Evolutionary conservation across 768 basidiomycete genomes (phyloP).

Genomic region (Mycena leptocephala): DNA sequence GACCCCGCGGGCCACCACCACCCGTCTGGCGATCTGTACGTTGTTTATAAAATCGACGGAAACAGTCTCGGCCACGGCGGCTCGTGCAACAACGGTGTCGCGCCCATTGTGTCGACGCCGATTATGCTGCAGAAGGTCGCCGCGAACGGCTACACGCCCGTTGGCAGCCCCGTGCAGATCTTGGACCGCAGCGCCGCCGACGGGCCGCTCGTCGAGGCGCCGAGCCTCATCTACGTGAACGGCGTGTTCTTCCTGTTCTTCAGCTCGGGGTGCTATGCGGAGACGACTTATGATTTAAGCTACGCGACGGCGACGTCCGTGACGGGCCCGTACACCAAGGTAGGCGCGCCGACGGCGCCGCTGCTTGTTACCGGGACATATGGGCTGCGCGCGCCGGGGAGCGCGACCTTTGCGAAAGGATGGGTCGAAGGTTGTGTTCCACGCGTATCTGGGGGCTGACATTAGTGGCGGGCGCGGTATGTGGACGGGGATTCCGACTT

Average conservation of each 20-base stretch:
- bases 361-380: constrained; percentile 40
- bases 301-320: constrained; percentile 48
- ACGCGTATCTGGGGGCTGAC: constrained; percentile 18
- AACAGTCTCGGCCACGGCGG: constrained; percentile 49
- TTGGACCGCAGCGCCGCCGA: constrained; percentile 43
- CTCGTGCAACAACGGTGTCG: constrained; percentile 42
- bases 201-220: constrained; percentile 50
- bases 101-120: constrained; percentile 39
- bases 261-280: constrained; percentile 47
- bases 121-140: constrained; percentile 48
- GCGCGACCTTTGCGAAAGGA: constrained; percentile 31
- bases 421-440: constrained; percentile 26
- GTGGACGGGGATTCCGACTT: constrained; percentile 28
- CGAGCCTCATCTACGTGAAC: constrained; percentile 38
- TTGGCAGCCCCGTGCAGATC: constrained; percentile 41
- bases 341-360: constrained; percentile 36
- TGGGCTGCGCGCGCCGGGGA: constrained; percentile 38
- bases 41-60: constrained; percentile 52
- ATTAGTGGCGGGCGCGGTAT: constrained; percentile 19
- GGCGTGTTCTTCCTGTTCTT: constrained; percentile 43
- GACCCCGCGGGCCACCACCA: constrained; percentile 45
- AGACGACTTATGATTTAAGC: constrained; percentile 44
- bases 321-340: constrained; percentile 50
- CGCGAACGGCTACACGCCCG: constrained; percentile 42
- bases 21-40: constrained; percentile 42